Evolutionary conservation across 2,329 filamentous ascomycete species (phyloP), one percentile per base, ranked within the genome.

Genomic region (Colletotrichum sojae): DNA sequence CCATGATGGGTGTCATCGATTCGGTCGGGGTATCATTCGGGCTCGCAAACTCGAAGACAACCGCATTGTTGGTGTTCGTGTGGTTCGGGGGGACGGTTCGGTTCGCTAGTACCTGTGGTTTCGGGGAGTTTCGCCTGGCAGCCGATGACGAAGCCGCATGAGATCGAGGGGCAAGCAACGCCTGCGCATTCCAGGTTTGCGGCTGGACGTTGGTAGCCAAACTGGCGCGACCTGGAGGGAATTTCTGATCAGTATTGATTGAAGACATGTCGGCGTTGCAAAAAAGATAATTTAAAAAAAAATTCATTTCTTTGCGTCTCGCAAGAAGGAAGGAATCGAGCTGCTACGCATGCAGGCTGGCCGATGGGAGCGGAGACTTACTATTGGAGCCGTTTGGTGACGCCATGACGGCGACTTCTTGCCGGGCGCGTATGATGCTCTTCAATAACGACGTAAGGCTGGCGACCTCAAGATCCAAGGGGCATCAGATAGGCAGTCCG

Each of bases 11-110:
- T 39, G 81, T 81, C 40, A 74, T 64, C 5, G 70, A 66, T 56
- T 74, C 74, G 43, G 65, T 71, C 6, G 79, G 67, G 5, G 75
- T 73, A 22, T 79, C 79, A 57, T 77, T 75, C 16, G 80, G 76
- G 60, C 72, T 80, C n/a, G 81, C 70, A 68, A 85, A 84, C 63
- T 84, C 80, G 53, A 87, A 83, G 9, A 83, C 75, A 57, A 84
- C 72, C 5, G 80, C 71, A 69, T 73, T 77, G 69, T 73, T 79
- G 46, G 74, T 73, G 69, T 71, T 51, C 27, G 18, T 49, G 10
- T 69, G 63, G 20, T 45, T 55, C 27, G 51, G 45, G n/a, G 49
- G 62, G 8, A 49, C 56, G 13, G 67, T 53, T 61, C 67, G 62
- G 16, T 40, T 69, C 49, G 55, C 63, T 22, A 74, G 68, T 22